These are phyloP conservation scores for Erucastrum elatum DNA, from an alignment of 345 rosid species.

Conservation along the genomic window DNA sequence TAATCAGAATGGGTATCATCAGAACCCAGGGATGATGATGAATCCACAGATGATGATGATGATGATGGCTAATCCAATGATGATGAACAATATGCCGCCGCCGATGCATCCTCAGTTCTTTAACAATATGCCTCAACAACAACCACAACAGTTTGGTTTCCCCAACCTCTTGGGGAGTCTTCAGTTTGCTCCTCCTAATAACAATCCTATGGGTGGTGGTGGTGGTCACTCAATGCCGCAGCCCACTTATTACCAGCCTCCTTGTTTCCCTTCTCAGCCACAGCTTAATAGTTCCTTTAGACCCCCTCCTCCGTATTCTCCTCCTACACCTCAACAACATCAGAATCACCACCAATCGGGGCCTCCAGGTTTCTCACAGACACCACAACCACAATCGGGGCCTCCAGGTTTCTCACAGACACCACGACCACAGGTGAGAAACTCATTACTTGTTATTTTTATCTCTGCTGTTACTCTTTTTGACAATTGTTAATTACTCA, in stretches of 20 bases:
- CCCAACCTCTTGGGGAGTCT: constrained; percentile 48
- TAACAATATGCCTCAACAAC: constrained; percentile 40
- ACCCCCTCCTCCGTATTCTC: constrained; percentile 25
- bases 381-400: constrained; percentile 38
- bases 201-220: constrained; percentile 25
- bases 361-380: constrained; percentile 32
- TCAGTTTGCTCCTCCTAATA: constrained; percentile 39
- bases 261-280: constrained; percentile 37
- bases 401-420: constrained; percentile 35
- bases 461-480: neutral
- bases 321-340: constrained; percentile 22
- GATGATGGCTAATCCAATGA: constrained; percentile 42
- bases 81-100: constrained; percentile 31
- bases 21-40: constrained; percentile 31
- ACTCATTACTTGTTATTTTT: neutral
- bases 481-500: neutral
- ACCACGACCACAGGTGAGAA: constrained; percentile 37
- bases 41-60: constrained; percentile 45
- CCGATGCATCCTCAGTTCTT: constrained; percentile 32
- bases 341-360: constrained; percentile 31
- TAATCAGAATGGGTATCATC: constrained; percentile 32
- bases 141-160: constrained; percentile 42
- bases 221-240: constrained; percentile 39
- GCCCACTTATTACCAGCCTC: constrained; percentile 40
- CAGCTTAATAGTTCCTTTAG: constrained; percentile 37